Evolutionary conservation across 805 yeast species (phyloP).

Genomic region (Yarrowia osloensis): DNA sequence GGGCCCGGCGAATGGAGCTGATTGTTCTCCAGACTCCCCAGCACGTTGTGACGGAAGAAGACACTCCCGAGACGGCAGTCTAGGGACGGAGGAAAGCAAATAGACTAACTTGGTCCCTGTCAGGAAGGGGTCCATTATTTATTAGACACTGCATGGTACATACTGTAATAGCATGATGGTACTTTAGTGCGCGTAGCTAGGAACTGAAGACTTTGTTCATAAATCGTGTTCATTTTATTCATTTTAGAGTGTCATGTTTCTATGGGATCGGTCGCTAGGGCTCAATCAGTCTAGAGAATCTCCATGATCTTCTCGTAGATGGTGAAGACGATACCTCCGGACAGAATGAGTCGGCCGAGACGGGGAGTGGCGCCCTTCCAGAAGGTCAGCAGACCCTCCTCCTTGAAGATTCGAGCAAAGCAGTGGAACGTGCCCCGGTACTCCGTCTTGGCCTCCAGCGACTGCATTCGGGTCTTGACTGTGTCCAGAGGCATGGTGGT

Average conservation of each 20-base stretch:
- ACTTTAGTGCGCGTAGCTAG: too few species aligned
- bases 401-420: constrained; percentile 72
- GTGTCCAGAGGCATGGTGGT: constrained; percentile 95
- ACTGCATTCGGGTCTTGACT: constrained; percentile 96
- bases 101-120: constrained; percentile 20
- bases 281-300: constrained; percentile 42
- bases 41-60: constrained; percentile 21
- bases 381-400: constrained; percentile 87
- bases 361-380: constrained; percentile 99
- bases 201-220: too few species aligned
- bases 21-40: constrained; percentile 47
- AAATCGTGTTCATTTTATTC: too few species aligned
- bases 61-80: constrained; percentile 25
- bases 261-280: too few species aligned
- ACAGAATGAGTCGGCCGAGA: constrained; percentile 82
- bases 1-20: constrained; percentile 76
- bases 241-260: too few species aligned
- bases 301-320: constrained; percentile 87
- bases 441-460: constrained; percentile 70
- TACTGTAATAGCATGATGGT: neutral
- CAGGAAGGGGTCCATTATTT: constrained; percentile 1
- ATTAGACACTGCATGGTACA: constrained; percentile 29
- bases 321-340: constrained; percentile 97
- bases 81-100: neutral
- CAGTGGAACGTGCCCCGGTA: constrained; percentile 81